phyloP scores from a whole-genome alignment of 495 filamentous ascomycete genomes.

The Annulohypoxylon stygium region DNA sequence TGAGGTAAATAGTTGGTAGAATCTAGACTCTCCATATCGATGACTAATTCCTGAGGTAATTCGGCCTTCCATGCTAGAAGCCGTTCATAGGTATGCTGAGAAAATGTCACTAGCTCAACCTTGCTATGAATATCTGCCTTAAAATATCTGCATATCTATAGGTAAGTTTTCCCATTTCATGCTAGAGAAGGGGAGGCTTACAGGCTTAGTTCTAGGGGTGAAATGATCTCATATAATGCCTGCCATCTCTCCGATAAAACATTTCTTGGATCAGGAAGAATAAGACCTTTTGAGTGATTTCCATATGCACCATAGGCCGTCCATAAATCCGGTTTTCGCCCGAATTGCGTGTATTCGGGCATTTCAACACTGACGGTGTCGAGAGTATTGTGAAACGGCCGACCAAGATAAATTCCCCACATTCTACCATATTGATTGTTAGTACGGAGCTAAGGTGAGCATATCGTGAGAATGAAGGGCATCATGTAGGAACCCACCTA shows the following conservation, averaged over 20 bases:
- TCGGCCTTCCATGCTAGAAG: neutral
- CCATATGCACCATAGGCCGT: neutral
- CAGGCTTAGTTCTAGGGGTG: neutral
- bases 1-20: neutral
- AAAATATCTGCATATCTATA: neutral
- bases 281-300: neutral
- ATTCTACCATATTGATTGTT: neutral
- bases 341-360: neutral
- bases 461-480: neutral
- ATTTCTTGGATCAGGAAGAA: neutral
- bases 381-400: neutral
- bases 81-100: neutral
- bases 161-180: neutral
- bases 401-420: slow-evolving; percentile 2
- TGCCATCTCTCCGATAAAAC: neutral
- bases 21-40: neutral
- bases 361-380: neutral
- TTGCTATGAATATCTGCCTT: neutral
- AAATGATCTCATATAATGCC: neutral
- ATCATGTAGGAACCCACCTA: neutral
- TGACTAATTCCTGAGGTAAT: neutral
- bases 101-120: neutral
- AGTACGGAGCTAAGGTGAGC: neutral
- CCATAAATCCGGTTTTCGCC: neutral
- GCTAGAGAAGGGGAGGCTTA: neutral